A percentile compares a stretch with the other conserved stretches of the same genome.
Conservation (phyloP, 345 rosid genomes). For the Clausena lansium region DNA sequence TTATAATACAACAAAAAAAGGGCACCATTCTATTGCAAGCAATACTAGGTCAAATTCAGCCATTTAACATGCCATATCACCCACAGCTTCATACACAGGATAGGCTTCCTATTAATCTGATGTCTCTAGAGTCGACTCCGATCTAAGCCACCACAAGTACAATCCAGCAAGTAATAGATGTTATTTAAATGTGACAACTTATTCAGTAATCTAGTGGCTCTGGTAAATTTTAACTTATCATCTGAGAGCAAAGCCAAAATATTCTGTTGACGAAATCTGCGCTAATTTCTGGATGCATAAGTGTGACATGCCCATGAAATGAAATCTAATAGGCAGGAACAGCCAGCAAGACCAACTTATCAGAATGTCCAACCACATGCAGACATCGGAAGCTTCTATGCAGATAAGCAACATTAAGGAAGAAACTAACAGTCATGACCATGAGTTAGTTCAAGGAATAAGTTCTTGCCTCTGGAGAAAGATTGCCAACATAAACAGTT, state of each 20-base stretch:
- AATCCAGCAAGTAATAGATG: background rate
- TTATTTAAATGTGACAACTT: background rate
- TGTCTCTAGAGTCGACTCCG: background rate
- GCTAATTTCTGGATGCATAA: background rate
- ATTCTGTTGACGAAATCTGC: background rate
- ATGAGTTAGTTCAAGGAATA: background rate
- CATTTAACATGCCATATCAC: background rate
- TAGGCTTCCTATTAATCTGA: background rate
- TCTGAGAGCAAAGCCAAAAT: background rate
- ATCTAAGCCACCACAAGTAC: background rate
- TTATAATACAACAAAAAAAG: background rate
- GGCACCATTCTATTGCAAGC: background rate
- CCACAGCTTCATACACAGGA: background rate
- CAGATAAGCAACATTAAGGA: background rate
- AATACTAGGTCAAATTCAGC: background rate
- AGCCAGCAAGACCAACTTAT: background rate
- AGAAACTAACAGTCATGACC: background rate
- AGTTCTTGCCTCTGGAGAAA: constrained; percentile 74
- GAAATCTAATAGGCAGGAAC: background rate
- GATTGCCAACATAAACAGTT: constrained; percentile 96
- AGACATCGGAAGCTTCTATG: background rate
- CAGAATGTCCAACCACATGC: background rate
- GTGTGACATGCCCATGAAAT: background rate
- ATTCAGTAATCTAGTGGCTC: background rate
- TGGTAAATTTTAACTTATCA: too few species aligned